Percentiles rank a stretch among this genome's conserved stretches.
phyloP scores from a whole-genome alignment of 768 basidiomycete genomes.

The Porphyrellus cyaneotinctus region DNA sequence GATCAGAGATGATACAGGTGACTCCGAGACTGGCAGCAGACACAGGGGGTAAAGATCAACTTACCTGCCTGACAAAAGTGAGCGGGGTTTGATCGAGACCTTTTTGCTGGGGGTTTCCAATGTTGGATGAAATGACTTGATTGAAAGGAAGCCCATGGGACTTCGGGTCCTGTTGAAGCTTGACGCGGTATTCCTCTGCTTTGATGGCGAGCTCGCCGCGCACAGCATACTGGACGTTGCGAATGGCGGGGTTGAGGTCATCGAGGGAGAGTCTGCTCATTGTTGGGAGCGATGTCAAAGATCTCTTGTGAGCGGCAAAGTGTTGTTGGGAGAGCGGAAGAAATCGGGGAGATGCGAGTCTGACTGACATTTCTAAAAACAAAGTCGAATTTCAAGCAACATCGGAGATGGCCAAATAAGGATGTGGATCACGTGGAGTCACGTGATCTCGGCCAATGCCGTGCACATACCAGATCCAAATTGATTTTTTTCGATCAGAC shows the following conservation, averaged over 20 bases:
- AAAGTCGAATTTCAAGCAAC: no score
- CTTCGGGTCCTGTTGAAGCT: slow-evolving; percentile 49
- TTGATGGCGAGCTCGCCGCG: slow-evolving; percentile 96
- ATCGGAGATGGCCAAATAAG: background rate
- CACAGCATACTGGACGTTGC: slow-evolving; percentile 93
- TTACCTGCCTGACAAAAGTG: slow-evolving; percentile 87
- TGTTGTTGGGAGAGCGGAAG: slow-evolving; percentile 1
- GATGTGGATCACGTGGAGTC: background rate
- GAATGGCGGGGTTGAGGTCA: slow-evolving; percentile 78
- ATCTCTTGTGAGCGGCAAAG: slow-evolving; percentile 2
- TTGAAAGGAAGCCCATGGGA: slow-evolving; percentile 72
- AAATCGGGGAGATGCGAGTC: background rate
- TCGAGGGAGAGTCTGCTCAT: slow-evolving; percentile 63
- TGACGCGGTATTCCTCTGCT: slow-evolving; percentile 76
- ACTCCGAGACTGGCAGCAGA: background rate
- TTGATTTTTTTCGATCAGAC: slow-evolving; percentile 21
- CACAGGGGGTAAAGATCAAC: slow-evolving; percentile 14
- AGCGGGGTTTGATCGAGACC: slow-evolving; percentile 91
- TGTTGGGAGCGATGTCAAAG: slow-evolving; percentile 5
- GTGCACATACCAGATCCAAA: background rate
- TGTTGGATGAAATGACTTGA: slow-evolving; percentile 90
- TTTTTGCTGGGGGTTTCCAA: slow-evolving; percentile 96
- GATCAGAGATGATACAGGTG: background rate
- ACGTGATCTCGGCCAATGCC: slow-evolving; percentile 19
- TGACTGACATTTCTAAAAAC: slow-evolving; percentile 11